Conservation (phyloP, 2,329 filamentous ascomycete species). For the Corynespora cassiicola region DNA sequence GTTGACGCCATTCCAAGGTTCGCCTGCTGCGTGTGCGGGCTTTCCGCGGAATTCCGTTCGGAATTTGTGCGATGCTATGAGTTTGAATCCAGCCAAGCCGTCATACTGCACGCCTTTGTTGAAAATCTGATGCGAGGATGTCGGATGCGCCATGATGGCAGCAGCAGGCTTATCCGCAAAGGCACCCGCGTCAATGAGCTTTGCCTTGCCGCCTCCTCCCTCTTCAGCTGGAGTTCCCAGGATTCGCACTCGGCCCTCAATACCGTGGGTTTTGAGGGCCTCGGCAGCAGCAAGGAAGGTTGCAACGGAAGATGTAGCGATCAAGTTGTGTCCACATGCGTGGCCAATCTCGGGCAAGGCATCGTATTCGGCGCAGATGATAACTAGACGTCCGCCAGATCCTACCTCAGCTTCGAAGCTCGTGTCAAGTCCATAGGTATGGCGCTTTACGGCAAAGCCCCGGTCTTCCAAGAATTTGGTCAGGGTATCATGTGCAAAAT, state of each 20-base stretch:
- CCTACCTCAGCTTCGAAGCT: constrained; percentile 39
- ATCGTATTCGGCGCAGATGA: constrained; percentile 59
- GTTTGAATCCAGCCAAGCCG: constrained; percentile 22
- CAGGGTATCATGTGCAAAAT: constrained; percentile 28
- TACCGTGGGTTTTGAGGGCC: constrained; percentile 48
- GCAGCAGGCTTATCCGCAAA: constrained; percentile 36
- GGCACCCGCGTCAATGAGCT: constrained; percentile 53
- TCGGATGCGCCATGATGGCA: constrained; percentile 23
- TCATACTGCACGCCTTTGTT: constrained; percentile 28
- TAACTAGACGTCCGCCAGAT: constrained; percentile 43
- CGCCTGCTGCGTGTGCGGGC: constrained; percentile 46
- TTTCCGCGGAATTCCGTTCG: constrained; percentile 27
- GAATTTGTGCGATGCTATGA: constrained; percentile 16
- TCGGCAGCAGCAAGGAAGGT: constrained; percentile 56
- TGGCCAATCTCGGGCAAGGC: constrained; percentile 60
- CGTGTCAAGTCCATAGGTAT: constrained; percentile 42
- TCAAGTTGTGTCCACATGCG: constrained; percentile 64
- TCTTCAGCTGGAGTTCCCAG: constrained; percentile 64
- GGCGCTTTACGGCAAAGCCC: constrained; percentile 31
- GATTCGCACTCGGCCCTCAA: constrained; percentile 55
- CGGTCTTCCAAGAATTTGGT: constrained; percentile 19
- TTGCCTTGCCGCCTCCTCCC: constrained; percentile 60
- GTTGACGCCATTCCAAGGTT: constrained; percentile 49
- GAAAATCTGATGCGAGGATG: constrained; percentile 34
- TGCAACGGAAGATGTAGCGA: constrained; percentile 57